Evolutionary conservation across 768 basidiomycete species (phyloP).

Genomic region (Boletus tylopilopsis): DNA sequence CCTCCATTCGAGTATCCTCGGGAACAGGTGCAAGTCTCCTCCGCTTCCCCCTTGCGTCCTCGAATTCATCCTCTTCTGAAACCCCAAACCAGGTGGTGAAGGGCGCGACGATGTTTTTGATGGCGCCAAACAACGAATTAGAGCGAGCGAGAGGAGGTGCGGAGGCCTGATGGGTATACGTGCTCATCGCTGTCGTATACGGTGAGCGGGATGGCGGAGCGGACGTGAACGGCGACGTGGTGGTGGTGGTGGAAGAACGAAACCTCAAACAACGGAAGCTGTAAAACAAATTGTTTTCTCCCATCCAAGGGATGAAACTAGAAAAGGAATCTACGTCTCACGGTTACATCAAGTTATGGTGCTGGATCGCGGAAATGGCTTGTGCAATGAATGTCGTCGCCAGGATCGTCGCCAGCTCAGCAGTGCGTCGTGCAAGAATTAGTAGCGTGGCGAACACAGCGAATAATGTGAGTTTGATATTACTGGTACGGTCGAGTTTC

Average conservation of each 20-base stretch:
- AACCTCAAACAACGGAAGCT: constrained; percentile 6
- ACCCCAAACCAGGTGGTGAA: constrained; percentile 55
- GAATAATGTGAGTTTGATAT: constrained; percentile 15
- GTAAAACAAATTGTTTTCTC: constrained; percentile 21
- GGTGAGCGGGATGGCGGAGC: constrained; percentile 16
- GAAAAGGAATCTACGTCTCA: constrained; percentile 15
- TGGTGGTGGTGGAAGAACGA: constrained; percentile 21
- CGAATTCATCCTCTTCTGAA: constrained; percentile 47
- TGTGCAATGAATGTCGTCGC: constrained; percentile 21
- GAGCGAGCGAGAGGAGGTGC: constrained; percentile 43
- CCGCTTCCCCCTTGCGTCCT: constrained; percentile 53
- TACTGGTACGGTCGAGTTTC: constrained; percentile 8
- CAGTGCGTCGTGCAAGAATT: constrained; percentile 1
- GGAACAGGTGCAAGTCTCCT: constrained; percentile 37
- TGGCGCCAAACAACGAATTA: constrained; percentile 57
- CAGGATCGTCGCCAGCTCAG: not conserved
- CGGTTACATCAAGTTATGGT: not conserved
- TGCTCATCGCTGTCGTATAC: constrained; percentile 25
- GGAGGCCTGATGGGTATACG: constrained; percentile 27
- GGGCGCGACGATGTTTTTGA: constrained; percentile 64
- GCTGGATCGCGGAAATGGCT: no score
- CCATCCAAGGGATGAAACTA: not conserved
- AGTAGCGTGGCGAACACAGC: constrained; percentile 11
- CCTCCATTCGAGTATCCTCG: constrained; percentile 26
- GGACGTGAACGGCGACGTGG: constrained; percentile 14